Percentiles rank a stretch among this genome's conserved stretches.
phyloP scores from a whole-genome alignment of 2,329 filamentous ascomycete species.

The Penicillium sp. region DNA sequence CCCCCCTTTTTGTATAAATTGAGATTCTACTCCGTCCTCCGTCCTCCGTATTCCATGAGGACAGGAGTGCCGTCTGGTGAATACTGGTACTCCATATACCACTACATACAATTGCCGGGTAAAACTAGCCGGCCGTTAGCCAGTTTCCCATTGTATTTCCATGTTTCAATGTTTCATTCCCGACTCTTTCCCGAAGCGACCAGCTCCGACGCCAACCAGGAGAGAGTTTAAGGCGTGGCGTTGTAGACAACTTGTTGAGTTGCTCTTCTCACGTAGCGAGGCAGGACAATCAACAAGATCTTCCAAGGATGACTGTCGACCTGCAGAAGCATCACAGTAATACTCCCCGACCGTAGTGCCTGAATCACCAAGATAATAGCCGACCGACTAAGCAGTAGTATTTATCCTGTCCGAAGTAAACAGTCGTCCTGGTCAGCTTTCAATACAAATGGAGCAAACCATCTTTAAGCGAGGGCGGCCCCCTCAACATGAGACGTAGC shows the following conservation, averaged over 20 bases:
- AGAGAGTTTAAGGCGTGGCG: conserved; percentile 1
- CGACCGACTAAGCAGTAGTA: background rate
- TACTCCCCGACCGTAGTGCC: background rate
- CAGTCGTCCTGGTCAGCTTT: too few species aligned
- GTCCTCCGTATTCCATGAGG: background rate
- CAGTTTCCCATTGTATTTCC: background rate
- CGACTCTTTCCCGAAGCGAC: conserved; percentile 8
- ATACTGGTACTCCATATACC: too few species aligned
- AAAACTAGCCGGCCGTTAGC: conserved; percentile 1
- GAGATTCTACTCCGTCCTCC: background rate
- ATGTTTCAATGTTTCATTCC: background rate
- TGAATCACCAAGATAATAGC: background rate
- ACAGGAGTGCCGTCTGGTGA: too few species aligned
- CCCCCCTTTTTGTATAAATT: background rate
- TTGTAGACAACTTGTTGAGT: background rate
- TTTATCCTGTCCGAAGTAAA: too few species aligned
- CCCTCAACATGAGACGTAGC: conserved; percentile 37
- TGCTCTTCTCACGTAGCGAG: background rate
- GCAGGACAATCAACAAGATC: background rate
- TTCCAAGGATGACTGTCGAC: background rate
- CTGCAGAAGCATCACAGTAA: background rate
- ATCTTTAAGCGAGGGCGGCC: background rate
- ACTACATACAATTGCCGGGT: background rate
- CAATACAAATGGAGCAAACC: too few species aligned
- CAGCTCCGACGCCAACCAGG: conserved; percentile 7